These are phyloP conservation scores for Pichia deserticola DNA, from an alignment of 805 yeast species.

Conservation along the genomic window DNA sequence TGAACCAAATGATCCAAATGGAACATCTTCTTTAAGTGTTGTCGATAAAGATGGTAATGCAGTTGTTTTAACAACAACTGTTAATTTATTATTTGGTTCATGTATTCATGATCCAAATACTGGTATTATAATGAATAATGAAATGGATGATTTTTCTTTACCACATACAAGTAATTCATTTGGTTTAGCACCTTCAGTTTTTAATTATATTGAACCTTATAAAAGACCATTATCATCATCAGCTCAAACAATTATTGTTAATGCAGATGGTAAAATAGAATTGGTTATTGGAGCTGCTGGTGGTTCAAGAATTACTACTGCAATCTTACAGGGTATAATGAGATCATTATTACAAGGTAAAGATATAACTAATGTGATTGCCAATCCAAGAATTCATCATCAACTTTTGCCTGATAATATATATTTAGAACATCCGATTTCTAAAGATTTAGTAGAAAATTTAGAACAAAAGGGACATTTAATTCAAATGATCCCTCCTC, in stretches of 20 bases:
- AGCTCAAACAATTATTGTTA: conserved; percentile 63
- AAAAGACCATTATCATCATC: conserved; percentile 83
- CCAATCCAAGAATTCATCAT: conserved; percentile 83
- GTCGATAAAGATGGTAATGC: conserved; percentile 72
- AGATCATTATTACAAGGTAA: conserved; percentile 52
- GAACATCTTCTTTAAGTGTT: conserved; percentile 82
- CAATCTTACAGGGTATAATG: conserved; percentile 74
- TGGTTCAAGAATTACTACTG: conserved; percentile 79
- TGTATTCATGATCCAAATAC: conserved; percentile 72
- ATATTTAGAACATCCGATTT: conserved; percentile 52
- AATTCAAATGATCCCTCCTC: conserved; percentile 34
- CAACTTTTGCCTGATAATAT: conserved; percentile 72
- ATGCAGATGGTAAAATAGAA: conserved; percentile 42
- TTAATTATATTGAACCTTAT: conserved; percentile 66
- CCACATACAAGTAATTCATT: conserved; percentile 69
- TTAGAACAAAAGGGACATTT: conserved; percentile 44
- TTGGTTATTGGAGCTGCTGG: conserved; percentile 89
- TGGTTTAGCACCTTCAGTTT: conserved; percentile 71
- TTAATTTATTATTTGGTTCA: conserved; percentile 79
- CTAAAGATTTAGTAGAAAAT: conserved; percentile 29
- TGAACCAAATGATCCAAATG: conserved; percentile 74
- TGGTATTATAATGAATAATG: conserved; percentile 77
- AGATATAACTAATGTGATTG: conserved; percentile 58
- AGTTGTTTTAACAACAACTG: conserved; percentile 81
- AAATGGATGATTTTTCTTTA: conserved; percentile 91